Evolutionary conservation across 2,329 filamentous ascomycete species (phyloP).

Genomic region (Colletotrichum eleusines): DNA sequence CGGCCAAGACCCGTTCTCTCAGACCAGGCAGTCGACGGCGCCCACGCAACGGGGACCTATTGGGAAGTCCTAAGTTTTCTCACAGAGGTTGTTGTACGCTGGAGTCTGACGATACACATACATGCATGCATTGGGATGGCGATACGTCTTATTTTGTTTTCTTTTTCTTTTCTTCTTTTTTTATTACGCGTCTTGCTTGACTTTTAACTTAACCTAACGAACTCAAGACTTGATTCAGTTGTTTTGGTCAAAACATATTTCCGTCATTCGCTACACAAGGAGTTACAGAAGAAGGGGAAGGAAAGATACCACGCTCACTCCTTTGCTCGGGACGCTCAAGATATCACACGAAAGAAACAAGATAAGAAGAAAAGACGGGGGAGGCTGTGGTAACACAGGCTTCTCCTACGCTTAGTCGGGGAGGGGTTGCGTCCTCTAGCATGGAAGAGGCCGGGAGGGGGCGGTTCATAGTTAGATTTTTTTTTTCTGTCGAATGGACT

Average conservation of each 20-base stretch:
- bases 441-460: neutral
- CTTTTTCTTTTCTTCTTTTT: neutral
- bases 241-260: neutral
- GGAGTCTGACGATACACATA: constrained; percentile 43
- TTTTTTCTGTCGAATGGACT: neutral
- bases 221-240: constrained; percentile 10
- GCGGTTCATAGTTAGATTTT: neutral
- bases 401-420: neutral
- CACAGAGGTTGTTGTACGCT: constrained; percentile 40
- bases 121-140: constrained; percentile 42
- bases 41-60: constrained; percentile 32
- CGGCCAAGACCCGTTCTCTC: constrained; percentile 1
- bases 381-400: neutral
- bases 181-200: constrained; percentile 11
- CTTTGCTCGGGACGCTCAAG: neutral
- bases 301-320: constrained; percentile 36
- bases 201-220: constrained; percentile 13
- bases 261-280: constrained; percentile 23
- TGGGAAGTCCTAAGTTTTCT: constrained; percentile 38
- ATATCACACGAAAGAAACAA: neutral
- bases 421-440: neutral
- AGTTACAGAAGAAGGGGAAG: neutral
- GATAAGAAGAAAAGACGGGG: neutral
- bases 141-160: constrained; percentile 19
- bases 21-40: neutral